Percentiles rank a stretch among this genome's conserved stretches.
These are phyloP conservation scores for Extremus antarcticus DNA, from an alignment of 495 filamentous ascomycete species.

Conservation along the genomic window DNA sequence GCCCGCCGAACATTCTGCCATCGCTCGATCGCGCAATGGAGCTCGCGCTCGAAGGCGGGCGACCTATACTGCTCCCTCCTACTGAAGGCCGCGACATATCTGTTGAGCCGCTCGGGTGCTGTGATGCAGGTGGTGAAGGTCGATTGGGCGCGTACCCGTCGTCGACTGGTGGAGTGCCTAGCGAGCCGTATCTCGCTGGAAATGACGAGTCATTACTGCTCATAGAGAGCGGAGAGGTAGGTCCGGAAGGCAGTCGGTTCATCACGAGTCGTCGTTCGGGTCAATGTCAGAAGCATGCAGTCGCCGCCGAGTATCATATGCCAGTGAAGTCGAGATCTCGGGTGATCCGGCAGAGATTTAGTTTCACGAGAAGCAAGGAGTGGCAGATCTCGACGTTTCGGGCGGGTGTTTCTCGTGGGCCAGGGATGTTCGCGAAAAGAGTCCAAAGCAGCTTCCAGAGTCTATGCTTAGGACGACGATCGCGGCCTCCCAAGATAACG, in stretches of 20 bases:
- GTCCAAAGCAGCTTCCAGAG: neutral
- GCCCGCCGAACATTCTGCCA: constrained; percentile 10
- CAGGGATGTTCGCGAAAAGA: too few species aligned
- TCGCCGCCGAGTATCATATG: neutral
- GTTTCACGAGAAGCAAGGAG: neutral
- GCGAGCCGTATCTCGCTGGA: constrained; percentile 1
- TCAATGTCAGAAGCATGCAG: neutral
- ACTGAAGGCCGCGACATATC: constrained; percentile 16
- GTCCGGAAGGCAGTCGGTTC: constrained; percentile 8
- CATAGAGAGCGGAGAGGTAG: constrained; percentile 12
- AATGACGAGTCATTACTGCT: constrained; percentile 9
- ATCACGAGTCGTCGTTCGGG: neutral
- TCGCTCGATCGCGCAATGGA: constrained; percentile 14
- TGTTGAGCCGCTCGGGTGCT: constrained; percentile 17
- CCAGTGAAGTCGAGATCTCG: neutral
- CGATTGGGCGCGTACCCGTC: constrained; percentile 9
- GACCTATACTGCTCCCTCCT: constrained; percentile 12
- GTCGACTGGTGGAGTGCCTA: neutral
- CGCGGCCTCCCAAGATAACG: neutral
- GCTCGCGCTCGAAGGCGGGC: constrained; percentile 13
- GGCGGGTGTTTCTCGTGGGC: neutral
- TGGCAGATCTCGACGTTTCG: neutral
- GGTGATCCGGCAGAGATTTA: neutral
- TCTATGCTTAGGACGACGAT: neutral
- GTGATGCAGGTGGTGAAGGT: constrained; percentile 13